Evolutionary conservation across 2,329 filamentous ascomycete genomes (phyloP), one percentile per base, ranked within the genome.

Genomic region (Aspergillus fischeri): DNA sequence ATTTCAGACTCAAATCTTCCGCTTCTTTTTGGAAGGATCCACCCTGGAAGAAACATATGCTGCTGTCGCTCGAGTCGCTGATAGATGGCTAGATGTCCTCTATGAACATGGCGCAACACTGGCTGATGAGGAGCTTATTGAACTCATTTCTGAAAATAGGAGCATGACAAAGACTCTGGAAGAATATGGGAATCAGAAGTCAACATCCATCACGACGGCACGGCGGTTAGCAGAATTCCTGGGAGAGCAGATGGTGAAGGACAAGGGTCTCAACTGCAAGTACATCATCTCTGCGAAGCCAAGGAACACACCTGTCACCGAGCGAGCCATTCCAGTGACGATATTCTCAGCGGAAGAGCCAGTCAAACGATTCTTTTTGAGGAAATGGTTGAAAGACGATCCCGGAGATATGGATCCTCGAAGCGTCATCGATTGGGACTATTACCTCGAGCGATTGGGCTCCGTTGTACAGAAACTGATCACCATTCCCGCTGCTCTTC

Each of bases 141-240:
- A 99, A 68, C 87, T 99, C n/a, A 99, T 99, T 86, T 97, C 92
- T 51, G 94, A 99, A 74, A 99, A 99, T 77, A 88, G 95, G 78
- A 97, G 86, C 78, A 99, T 99, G 94, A 84, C 87, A 20, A 99
- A 99, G 77, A 95, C 94, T 0, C 80, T 99, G 1, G 93, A 97
- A 64, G 95, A 99, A 75, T 99, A 99, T 64, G 94, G 92, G 20
- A 80, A 78, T 7, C 95, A 99, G 68, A 99, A 99, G 72, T 97
- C 93, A 0, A 99, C 94, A 1, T 96, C 94, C n/a, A 99, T 99
- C 72, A 99, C 94, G 2, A 99, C 94, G 0, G 94, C 94, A 10
- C 94, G 89, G 68, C 91, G 94, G 61, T 77, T 99, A 45, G 94
- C 94, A 38, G 94, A 99, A 69, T 99, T 99, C 71, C 72, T 99